Conservation (phyloP, 2,329 filamentous ascomycete species). For the Penicillium expansum region DNA sequence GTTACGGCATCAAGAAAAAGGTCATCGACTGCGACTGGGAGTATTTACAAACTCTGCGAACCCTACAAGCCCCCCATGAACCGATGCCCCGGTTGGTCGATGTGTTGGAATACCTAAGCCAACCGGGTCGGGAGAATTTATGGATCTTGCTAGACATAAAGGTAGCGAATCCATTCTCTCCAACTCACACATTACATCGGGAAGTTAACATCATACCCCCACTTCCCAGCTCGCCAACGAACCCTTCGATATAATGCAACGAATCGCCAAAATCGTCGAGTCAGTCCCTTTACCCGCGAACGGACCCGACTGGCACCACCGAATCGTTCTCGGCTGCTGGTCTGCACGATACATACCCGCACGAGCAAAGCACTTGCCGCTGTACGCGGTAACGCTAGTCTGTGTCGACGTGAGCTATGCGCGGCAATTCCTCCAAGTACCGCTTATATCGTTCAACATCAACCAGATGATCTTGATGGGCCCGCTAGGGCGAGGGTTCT, state of each 20-base stretch:
- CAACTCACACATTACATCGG: no score
- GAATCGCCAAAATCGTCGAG: constrained; percentile 63
- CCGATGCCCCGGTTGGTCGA: constrained; percentile 72
- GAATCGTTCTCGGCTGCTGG: constrained; percentile 82
- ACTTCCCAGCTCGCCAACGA: constrained; percentile 35
- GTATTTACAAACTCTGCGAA: constrained; percentile 67
- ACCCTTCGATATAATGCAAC: constrained; percentile 65
- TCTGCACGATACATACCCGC: constrained; percentile 67
- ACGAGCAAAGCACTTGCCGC: constrained; percentile 53
- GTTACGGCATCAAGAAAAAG: constrained; percentile 71
- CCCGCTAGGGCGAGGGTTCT: constrained; percentile 64
- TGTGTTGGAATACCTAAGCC: constrained; percentile 67
- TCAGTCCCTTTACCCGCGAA: constrained; percentile 49
- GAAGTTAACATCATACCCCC: background rate
- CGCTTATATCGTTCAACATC: constrained; percentile 76
- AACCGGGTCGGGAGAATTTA: constrained; percentile 62
- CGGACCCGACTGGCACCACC: constrained; percentile 59
- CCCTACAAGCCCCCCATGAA: constrained; percentile 64
- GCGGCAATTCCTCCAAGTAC: constrained; percentile 61
- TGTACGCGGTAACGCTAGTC: constrained; percentile 41
- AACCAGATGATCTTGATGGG: constrained; percentile 66
- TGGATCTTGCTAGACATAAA: constrained; percentile 92
- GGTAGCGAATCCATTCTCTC: constrained; percentile 42
- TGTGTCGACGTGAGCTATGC: constrained; percentile 57
- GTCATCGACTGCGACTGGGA: constrained; percentile 75